Conservation (phyloP, 208 protist genomes). For the Wallacemonas sp. region DNA sequence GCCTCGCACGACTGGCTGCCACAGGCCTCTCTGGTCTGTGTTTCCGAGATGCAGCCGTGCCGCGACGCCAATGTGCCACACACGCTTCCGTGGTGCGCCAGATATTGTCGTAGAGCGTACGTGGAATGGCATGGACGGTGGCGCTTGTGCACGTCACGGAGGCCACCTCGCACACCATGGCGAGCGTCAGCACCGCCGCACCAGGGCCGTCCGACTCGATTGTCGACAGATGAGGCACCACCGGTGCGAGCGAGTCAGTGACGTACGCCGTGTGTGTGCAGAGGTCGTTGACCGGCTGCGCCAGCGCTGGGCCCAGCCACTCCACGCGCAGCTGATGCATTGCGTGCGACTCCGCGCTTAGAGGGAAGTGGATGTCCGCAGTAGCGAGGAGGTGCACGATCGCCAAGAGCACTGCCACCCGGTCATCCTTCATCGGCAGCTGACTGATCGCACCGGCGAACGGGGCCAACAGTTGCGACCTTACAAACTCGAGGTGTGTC, state of each 20-base stretch:
- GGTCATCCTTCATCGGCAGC: background rate
- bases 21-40: constrained; percentile 1
- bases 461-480: too few species aligned
- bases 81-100: constrained; percentile 14
- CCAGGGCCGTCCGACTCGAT: background rate
- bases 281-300: constrained; percentile 21
- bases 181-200: constrained; percentile 30
- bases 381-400: constrained; percentile 65
- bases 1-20: background rate
- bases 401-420: constrained; percentile 24
- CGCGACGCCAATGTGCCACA: constrained; percentile 14
- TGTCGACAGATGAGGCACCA: background rate
- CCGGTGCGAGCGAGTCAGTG: background rate
- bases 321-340: constrained; percentile 59
- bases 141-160: constrained; percentile 64
- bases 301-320: constrained; percentile 58
- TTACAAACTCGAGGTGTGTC: background rate
- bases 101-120: constrained; percentile 32
- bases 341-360: constrained; percentile 55
- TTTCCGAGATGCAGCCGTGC: background rate
- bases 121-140: constrained; percentile 70
- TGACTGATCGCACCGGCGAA: background rate
- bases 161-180: constrained; percentile 58
- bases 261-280: background rate
- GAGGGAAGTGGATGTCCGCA: constrained; percentile 40